Percentiles rank a stretch among this genome's conserved stretches.
These are phyloP conservation scores for Acmispon strigosus DNA, from an alignment of 306 rosid genomes.

Conservation along the genomic window DNA sequence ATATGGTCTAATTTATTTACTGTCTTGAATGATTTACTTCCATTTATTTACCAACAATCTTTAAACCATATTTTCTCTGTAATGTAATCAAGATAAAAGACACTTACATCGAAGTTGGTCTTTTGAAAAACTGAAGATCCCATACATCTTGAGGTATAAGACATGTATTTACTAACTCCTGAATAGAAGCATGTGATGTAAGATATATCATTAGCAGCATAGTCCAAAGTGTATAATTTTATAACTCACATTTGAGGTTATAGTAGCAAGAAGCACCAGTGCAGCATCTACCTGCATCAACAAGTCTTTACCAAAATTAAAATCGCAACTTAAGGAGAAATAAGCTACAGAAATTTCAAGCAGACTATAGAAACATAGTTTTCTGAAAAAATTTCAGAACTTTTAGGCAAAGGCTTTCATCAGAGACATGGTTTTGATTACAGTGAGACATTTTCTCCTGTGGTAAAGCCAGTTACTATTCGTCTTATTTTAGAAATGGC, in stretches of 20 bases:
- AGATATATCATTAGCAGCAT: constrained; percentile 10
- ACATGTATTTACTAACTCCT: constrained; percentile 57
- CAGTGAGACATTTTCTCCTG: too few species aligned
- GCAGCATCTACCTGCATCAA: constrained; percentile 81
- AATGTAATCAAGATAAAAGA: constrained; percentile 12
- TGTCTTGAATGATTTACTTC: background rate
- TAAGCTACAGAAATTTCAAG: background rate
- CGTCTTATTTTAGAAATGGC: too few species aligned
- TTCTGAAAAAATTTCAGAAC: background rate
- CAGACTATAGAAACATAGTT: background rate
- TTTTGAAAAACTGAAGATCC: constrained; percentile 84
- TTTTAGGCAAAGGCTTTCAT: too few species aligned
- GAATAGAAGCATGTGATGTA: constrained; percentile 28
- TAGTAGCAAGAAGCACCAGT: constrained; percentile 69
- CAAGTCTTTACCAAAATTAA: constrained; percentile 21
- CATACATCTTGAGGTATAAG: constrained; percentile 83
- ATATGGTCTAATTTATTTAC: background rate
- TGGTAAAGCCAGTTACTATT: too few species aligned
- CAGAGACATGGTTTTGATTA: too few species aligned
- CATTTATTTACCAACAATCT: background rate
- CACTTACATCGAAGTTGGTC: constrained; percentile 64
- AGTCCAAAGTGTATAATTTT: constrained; percentile 9
- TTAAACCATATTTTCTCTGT: background rate
- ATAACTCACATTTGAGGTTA: constrained; percentile 67
- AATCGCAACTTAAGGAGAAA: constrained; percentile 2